Evolutionary conservation across 768 basidiomycete species (phyloP).

Genomic region (Polyporus arcularius): DNA sequence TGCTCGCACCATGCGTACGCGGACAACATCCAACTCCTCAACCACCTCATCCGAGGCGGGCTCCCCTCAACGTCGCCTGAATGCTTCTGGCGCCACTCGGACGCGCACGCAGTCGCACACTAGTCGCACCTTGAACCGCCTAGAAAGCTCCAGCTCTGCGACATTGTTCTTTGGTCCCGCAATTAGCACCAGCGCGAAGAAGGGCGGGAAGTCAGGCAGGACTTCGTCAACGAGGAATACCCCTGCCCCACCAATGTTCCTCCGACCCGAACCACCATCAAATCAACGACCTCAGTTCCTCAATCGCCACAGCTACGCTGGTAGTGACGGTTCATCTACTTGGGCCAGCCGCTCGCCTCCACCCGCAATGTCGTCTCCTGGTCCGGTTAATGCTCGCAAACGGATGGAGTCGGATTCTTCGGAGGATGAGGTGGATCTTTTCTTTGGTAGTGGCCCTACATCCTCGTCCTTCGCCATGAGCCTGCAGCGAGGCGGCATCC

Average conservation of each 20-base stretch:
- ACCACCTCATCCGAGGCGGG: conserved; percentile 49
- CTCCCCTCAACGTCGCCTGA: conserved; percentile 57
- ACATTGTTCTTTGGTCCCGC: conserved; percentile 70
- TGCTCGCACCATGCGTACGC: conserved; percentile 35
- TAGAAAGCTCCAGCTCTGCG: conserved; percentile 54
- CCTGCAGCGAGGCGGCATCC: conserved; percentile 52
- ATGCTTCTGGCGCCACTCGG: conserved; percentile 43
- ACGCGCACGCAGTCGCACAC: conserved; percentile 40
- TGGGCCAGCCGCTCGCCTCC: conserved; percentile 15
- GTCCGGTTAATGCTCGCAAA: conserved; percentile 16
- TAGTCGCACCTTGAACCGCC: conserved; percentile 45
- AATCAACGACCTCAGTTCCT: conserved; percentile 32
- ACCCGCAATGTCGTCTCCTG: conserved; percentile 17
- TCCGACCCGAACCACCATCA: conserved; percentile 9
- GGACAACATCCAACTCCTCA: conserved; percentile 38
- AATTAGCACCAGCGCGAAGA: conserved; percentile 31
- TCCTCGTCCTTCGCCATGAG: conserved; percentile 59
- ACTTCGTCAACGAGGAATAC: conserved; percentile 3
- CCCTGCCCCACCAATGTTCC: conserved; percentile 10
- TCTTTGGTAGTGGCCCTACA: conserved; percentile 39
- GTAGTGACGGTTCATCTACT: conserved; percentile 34
- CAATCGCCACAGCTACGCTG: conserved; percentile 70
- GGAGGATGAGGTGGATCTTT: conserved; percentile 27
- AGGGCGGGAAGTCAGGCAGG: neutral
- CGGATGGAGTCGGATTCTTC: conserved; percentile 21